Evolutionary conservation across 805 yeast genomes (phyloP), one percentile per base, ranked within the genome.

Genomic region (Candida sanyiensis): DNA sequence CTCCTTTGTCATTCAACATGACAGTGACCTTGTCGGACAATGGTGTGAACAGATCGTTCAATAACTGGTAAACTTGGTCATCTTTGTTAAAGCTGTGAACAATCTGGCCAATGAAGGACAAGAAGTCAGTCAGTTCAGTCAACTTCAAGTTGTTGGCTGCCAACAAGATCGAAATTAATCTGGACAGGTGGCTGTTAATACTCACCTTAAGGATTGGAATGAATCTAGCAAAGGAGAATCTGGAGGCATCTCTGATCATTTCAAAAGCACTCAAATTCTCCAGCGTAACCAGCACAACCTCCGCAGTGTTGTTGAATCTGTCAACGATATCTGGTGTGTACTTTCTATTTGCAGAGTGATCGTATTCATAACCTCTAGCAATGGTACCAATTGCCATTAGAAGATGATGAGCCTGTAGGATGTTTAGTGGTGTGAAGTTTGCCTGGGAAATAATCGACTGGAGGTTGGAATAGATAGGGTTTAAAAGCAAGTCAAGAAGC

Each of bases 351-450:
- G 59, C 56, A 4, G 48, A 29, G 10, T 54, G 39, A 35, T 55
- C 58, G 30, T 51, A 45, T 33, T 55, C 93, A 51, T 83, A 77
- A 5, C 97, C 97, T 56, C 93, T 76, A 4, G 88, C 82, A 52
- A 89, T 72, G 0, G 96, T 86, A 32, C 96, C 97, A 32, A 90
- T 75, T 0, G 96, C 89, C 77, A 86, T 76, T 35, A 93, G 63
- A 24, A 80, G 72, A 57, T 90, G 97, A 58, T 93, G 96, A 3
- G 87, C 81, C 56, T 86, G 93, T 32, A 85, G 61, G 2, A 81
- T 70, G 24, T 72, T 52, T 29, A 69, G 66, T 26, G 69, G 64
- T 20, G 67, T 67, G 40, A 59, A 60, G 13, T 49, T 59, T 20
- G 64, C 51, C 5, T 66, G 58, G 15, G 72, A 64, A 25, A 86